phyloP scores from a whole-genome alignment of 192 early-diverging fungal genomes.

The Entomortierella chlamydospora region DNA sequence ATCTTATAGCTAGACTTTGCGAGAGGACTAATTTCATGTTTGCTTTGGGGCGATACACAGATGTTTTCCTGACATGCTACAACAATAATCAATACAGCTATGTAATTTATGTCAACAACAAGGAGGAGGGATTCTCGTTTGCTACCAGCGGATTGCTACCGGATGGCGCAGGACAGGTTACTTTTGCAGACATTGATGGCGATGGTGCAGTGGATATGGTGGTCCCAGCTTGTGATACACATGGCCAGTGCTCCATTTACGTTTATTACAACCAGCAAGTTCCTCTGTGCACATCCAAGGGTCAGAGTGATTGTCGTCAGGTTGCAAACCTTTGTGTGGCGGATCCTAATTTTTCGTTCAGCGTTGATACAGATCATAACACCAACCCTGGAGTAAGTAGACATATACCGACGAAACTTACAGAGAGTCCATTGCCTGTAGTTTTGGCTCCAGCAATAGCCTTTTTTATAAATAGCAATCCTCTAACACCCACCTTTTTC shows the following conservation, averaged over 20 bases:
- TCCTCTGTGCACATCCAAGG: constrained; percentile 72
- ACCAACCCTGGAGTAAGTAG: constrained; percentile 46
- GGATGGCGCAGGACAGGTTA: constrained; percentile 74
- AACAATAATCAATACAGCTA: constrained; percentile 60
- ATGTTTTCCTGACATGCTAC: constrained; percentile 82
- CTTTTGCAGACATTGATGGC: constrained; percentile 95
- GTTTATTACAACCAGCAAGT: constrained; percentile 86
- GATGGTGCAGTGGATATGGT: constrained; percentile 91
- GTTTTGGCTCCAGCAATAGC: no score
- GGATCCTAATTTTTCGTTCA: constrained; percentile 72
- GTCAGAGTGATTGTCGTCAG: constrained; percentile 69
- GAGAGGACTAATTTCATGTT: no score
- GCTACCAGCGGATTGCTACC: constrained; percentile 72
- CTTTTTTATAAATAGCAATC: not conserved
- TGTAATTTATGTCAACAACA: constrained; percentile 83
- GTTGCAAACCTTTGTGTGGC: constrained; percentile 78
- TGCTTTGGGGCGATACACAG: constrained; percentile 28
- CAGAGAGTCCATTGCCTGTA: no score
- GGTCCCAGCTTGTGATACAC: constrained; percentile 71
- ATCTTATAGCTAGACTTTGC: no score
- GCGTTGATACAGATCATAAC: constrained; percentile 63
- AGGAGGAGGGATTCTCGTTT: constrained; percentile 72
- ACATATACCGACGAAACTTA: no score
- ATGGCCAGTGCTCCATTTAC: constrained; percentile 71
- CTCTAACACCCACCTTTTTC: not conserved